These are phyloP conservation scores for Primulina huaijiensis DNA, from an alignment of 257 asterid genomes.

Conservation along the genomic window DNA sequence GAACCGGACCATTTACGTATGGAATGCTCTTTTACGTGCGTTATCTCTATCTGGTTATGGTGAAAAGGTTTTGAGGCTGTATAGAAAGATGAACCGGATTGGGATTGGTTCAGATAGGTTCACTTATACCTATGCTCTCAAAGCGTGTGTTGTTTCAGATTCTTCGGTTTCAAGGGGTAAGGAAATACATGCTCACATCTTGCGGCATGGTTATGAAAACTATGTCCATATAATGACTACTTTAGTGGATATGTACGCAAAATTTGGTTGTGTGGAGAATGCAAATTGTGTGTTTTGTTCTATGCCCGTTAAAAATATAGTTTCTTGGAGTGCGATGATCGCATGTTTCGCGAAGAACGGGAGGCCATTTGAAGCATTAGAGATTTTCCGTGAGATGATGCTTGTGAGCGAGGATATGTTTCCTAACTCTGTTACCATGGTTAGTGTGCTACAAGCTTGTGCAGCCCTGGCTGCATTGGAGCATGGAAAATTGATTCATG, in stretches of 20 bases:
- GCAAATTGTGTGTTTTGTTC: slow-evolving; percentile 52
- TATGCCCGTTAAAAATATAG: slow-evolving; percentile 71
- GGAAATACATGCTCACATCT: slow-evolving; percentile 73
- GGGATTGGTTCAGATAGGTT: slow-evolving; percentile 77
- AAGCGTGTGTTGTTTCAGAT: slow-evolving; percentile 76
- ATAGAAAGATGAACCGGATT: slow-evolving; percentile 54
- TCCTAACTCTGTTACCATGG: slow-evolving; percentile 95
- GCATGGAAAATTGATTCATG: slow-evolving; percentile 85
- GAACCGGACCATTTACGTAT: slow-evolving; percentile 54
- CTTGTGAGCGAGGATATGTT: slow-evolving; percentile 38
- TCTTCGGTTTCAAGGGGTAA: slow-evolving; percentile 39
- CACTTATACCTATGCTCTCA: slow-evolving; percentile 77
- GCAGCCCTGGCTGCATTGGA: slow-evolving; percentile 74
- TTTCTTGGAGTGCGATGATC: slow-evolving; percentile 93
- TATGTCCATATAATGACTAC: slow-evolving; percentile 86
- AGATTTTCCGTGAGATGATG: slow-evolving; percentile 67
- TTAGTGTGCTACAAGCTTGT: slow-evolving; percentile 88
- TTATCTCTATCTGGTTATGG: slow-evolving; percentile 66
- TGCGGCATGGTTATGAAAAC: slow-evolving; percentile 70
- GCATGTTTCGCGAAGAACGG: slow-evolving; percentile 74
- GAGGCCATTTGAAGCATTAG: slow-evolving; percentile 62
- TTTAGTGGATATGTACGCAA: slow-evolving; percentile 74
- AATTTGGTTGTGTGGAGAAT: slow-evolving; percentile 53
- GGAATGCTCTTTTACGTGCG: slow-evolving; percentile 85
- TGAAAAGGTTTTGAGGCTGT: slow-evolving; percentile 58